phyloP scores from a whole-genome alignment of 768 basidiomycete genomes.

The Coprinopsis marcescibilis region DNA sequence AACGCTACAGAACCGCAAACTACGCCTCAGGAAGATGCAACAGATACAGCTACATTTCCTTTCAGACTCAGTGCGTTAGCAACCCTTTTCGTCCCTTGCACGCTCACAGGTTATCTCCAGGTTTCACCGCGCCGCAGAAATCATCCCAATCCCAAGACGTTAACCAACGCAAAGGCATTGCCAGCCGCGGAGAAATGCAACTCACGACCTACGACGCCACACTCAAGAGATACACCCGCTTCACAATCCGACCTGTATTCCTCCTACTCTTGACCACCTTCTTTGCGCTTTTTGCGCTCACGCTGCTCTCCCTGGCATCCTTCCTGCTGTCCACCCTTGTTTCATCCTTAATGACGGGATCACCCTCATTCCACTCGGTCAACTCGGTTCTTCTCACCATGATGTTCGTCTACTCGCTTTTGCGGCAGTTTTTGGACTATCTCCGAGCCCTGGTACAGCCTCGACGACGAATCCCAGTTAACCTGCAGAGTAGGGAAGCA shows the following conservation, averaged over 20 bases:
- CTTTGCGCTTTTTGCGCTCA: neutral
- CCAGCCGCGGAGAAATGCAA: neutral
- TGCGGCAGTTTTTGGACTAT: neutral
- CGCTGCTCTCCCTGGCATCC: neutral
- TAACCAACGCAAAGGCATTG: neutral
- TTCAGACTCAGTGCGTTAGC: too few species aligned
- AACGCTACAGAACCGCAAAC: too few species aligned
- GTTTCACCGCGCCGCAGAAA: too few species aligned
- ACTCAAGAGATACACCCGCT: neutral
- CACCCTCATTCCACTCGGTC: constrained; percentile 2
- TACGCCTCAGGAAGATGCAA: too few species aligned
- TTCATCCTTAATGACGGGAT: neutral
- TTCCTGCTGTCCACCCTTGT: neutral
- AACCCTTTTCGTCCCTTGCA: too few species aligned
- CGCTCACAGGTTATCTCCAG: too few species aligned
- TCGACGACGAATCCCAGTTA: constrained; percentile 1
- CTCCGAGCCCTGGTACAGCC: neutral
- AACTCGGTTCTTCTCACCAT: neutral
- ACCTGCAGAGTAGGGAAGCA: neutral
- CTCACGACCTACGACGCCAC: neutral
- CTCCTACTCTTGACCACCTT: neutral
- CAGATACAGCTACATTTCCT: too few species aligned
- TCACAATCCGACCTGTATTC: constrained; percentile 1
- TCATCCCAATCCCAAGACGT: neutral
- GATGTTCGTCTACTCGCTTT: constrained; percentile 1